Evolutionary conservation across 352 stramenopile species (phyloP).

Genomic region (Pythium monospermum): DNA sequence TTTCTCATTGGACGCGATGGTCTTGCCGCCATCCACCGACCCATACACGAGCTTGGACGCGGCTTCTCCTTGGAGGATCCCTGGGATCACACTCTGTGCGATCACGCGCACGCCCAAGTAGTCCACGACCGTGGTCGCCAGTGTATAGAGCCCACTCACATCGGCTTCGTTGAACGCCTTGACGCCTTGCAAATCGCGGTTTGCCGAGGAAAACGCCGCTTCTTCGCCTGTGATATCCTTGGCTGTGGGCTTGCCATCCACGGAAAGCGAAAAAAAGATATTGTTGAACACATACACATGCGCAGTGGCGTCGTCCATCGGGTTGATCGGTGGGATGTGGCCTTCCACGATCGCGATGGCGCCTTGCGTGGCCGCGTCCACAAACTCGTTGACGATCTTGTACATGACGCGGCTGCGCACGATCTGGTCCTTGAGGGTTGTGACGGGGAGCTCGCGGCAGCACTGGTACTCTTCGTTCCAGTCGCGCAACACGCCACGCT

Average conservation of each 20-base stretch:
- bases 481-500: slow-evolving; percentile 89
- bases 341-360: slow-evolving; percentile 93
- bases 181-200: slow-evolving; percentile 87
- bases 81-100: slow-evolving; percentile 94
- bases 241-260: slow-evolving; percentile 63
- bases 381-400: slow-evolving; percentile 95
- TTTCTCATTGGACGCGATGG: slow-evolving; percentile 85
- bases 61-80: slow-evolving; percentile 94
- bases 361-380: slow-evolving; percentile 85
- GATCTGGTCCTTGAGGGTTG: slow-evolving; percentile 85
- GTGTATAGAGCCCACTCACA: slow-evolving; percentile 87
- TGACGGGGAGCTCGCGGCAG: slow-evolving; percentile 74
- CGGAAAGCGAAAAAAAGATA: slow-evolving; percentile 95
- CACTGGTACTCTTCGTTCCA: slow-evolving; percentile 98
- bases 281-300: slow-evolving; percentile 98
- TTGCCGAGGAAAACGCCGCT: slow-evolving; percentile 79
- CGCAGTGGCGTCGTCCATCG: slow-evolving; percentile 89
- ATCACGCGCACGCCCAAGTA: slow-evolving; percentile 93
- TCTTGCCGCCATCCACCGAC: slow-evolving; percentile 89
- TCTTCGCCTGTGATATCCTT: slow-evolving; percentile 76
- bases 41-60: slow-evolving; percentile 94
- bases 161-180: slow-evolving; percentile 91
- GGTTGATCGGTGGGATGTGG: slow-evolving; percentile 94
- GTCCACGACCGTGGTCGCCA: slow-evolving; percentile 94
- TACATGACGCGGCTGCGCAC: slow-evolving; percentile 92